Evolutionary conservation across 352 stramenopile species (phyloP).

Genomic region (Pythium dissotocum): DNA sequence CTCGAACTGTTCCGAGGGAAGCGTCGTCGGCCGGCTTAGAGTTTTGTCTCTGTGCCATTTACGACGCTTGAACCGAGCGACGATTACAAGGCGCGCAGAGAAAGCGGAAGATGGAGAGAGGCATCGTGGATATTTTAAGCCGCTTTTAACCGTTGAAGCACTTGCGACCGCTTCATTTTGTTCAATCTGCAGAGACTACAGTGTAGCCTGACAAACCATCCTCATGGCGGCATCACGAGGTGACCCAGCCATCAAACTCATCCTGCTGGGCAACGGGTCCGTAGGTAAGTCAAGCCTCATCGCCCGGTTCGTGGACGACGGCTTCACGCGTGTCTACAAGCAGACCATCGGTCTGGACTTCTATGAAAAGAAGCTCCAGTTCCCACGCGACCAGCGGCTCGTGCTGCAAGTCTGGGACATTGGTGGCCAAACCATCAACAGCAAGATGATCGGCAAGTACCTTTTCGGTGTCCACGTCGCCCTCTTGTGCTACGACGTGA

Average conservation of each 20-base stretch:
- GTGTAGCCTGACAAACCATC: neutral
- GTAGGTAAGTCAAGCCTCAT: constrained; percentile 89
- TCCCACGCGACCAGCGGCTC: constrained; percentile 70
- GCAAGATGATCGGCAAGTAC: constrained; percentile 88
- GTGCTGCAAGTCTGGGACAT: constrained; percentile 90
- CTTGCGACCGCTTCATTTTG: neutral
- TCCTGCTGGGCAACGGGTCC: constrained; percentile 83
- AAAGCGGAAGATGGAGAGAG: neutral
- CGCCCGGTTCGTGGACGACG: constrained; percentile 77
- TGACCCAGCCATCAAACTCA: constrained; percentile 76
- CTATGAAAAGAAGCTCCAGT: constrained; percentile 83
- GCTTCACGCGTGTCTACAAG: constrained; percentile 84
- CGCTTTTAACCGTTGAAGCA: constrained; percentile 4
- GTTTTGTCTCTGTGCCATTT: neutral
- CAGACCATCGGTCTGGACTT: constrained; percentile 88
- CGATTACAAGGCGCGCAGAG: neutral
- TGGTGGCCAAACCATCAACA: constrained; percentile 86
- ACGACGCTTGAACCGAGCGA: constrained; percentile 1
- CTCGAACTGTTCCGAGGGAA: neutral
- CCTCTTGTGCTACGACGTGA: constrained; percentile 88
- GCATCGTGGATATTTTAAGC: constrained; percentile 14
- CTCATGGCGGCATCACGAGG: constrained; percentile 29
- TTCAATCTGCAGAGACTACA: neutral
- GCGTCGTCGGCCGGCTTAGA: neutral
- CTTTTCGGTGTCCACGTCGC: constrained; percentile 77